Percentiles rank a stretch among this genome's conserved stretches.
These are phyloP conservation scores for Secale cereale DNA, from an alignment of 176 grass and related monocot species.

Conservation along the genomic window DNA sequence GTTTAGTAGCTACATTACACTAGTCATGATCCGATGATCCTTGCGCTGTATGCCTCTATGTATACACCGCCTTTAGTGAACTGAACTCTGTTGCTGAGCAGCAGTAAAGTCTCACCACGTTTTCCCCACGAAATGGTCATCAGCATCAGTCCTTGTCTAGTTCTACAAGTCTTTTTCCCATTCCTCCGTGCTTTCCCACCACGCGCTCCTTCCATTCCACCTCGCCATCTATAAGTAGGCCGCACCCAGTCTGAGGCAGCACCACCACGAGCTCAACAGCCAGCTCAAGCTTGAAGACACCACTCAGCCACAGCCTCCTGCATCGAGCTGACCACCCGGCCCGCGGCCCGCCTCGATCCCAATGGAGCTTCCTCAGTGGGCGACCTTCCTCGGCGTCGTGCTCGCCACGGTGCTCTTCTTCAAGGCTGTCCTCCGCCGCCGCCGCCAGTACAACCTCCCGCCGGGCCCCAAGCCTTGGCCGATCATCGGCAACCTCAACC, in stretches of 20 bases:
- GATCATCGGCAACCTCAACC: too few relatives aligned
- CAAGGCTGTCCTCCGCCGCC: slow-evolving; percentile 19
- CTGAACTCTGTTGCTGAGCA: too few relatives aligned
- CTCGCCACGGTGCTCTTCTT: slow-evolving; percentile 37
- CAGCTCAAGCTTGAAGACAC: too few relatives aligned
- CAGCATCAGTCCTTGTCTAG: not conserved
- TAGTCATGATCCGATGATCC: too few relatives aligned
- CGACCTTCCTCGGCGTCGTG: slow-evolving; percentile 33
- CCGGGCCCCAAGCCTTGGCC: too few relatives aligned
- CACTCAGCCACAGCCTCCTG: not conserved
- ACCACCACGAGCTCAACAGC: too few relatives aligned
- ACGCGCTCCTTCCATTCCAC: too few relatives aligned
- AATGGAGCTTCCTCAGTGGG: slow-evolving; percentile 44
- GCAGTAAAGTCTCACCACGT: not conserved
- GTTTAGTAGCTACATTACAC: too few relatives aligned
- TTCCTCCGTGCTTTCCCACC: slow-evolving; percentile 23
- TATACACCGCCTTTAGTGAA: too few relatives aligned
- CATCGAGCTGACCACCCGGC: not conserved
- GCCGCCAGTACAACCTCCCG: not conserved
- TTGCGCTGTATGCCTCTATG: too few relatives aligned
- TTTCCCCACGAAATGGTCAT: not conserved
- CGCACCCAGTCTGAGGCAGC: too few relatives aligned
- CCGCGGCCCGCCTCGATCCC: not conserved
- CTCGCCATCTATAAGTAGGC: too few relatives aligned
- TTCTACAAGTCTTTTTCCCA: slow-evolving; percentile 10